A percentile compares a stretch with the other conserved stretches of the same genome.
These are phyloP conservation scores for Microthyrium microscopicum DNA, from an alignment of 2,329 filamentous ascomycete species.

Conservation along the genomic window DNA sequence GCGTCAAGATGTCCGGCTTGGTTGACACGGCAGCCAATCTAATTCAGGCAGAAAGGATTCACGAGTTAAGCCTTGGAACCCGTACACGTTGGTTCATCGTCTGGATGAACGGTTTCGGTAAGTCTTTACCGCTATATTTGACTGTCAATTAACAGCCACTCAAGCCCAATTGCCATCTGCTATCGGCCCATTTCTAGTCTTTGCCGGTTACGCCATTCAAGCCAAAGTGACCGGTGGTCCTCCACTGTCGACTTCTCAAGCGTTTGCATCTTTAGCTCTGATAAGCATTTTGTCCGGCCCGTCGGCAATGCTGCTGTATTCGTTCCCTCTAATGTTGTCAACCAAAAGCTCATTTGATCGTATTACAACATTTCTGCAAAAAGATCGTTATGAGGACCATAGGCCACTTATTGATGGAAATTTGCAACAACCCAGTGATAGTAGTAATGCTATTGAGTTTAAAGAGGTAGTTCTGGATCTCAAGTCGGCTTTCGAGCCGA, in stretches of 20 bases:
- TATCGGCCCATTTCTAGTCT: background rate
- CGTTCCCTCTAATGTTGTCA: too few relatives aligned
- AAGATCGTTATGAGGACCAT: too few relatives aligned
- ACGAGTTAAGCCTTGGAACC: background rate
- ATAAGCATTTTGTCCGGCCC: background rate
- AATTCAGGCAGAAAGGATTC: background rate
- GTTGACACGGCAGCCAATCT: background rate
- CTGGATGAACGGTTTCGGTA: background rate
- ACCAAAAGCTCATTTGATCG: too few relatives aligned
- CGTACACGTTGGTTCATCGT: background rate
- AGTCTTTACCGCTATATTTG: too few relatives aligned
- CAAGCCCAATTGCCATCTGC: background rate
- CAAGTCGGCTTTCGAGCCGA: too few relatives aligned
- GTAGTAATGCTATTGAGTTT: background rate
- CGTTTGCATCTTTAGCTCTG: conserved; percentile 2
- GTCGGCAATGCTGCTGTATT: background rate
- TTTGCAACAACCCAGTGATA: too few relatives aligned
- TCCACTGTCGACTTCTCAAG: conserved; percentile 3
- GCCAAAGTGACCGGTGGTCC: background rate
- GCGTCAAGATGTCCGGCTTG: conserved; percentile 4
- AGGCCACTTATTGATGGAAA: too few relatives aligned
- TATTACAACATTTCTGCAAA: too few relatives aligned
- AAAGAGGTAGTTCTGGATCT: background rate
- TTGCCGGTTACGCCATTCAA: conserved; percentile 2
- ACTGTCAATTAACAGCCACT: too few relatives aligned